Evolutionary conservation across 2,329 filamentous ascomycete species (phyloP).

Genomic region (Exophiala alcalophila): DNA sequence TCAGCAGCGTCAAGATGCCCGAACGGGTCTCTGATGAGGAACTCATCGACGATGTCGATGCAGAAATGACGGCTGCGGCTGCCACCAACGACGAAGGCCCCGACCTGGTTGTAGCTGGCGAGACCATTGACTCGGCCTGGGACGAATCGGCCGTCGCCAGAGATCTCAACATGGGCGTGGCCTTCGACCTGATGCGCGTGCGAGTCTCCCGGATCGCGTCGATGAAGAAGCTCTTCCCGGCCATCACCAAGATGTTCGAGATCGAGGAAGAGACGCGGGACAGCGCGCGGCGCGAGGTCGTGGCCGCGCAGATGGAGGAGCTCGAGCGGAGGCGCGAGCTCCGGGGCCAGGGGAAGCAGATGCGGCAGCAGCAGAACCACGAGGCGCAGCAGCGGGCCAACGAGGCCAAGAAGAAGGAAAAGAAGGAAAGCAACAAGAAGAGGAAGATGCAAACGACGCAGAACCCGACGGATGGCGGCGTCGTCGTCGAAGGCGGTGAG

Average conservation of each 20-base stretch:
- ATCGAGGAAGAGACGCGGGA: slow-evolving; percentile 33
- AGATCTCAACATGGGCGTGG: slow-evolving; percentile 55
- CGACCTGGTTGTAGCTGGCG: background rate
- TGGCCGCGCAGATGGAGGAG: slow-evolving; percentile 7
- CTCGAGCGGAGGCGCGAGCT: slow-evolving; percentile 3
- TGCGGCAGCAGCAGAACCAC: slow-evolving; percentile 10
- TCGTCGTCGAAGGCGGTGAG: background rate
- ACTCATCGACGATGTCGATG: slow-evolving; percentile 32
- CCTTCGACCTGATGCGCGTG: slow-evolving; percentile 64
- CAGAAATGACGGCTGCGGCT: slow-evolving; percentile 9
- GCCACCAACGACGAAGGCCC: slow-evolving; percentile 10
- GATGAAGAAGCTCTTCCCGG: slow-evolving; percentile 57
- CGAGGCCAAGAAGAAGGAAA: slow-evolving; percentile 20
- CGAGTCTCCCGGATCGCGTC: slow-evolving; percentile 57
- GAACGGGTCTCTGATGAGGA: slow-evolving; percentile 24
- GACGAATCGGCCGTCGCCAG: slow-evolving; percentile 19
- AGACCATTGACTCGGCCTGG: slow-evolving; percentile 6
- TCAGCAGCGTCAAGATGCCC: slow-evolving; percentile 35
- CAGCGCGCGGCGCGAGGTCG: slow-evolving; percentile 12
- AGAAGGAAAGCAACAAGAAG: slow-evolving; percentile 24
- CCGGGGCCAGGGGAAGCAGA: slow-evolving; percentile 10
- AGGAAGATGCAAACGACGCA: background rate
- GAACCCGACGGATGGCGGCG: background rate
- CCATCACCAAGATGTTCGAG: slow-evolving; percentile 53
- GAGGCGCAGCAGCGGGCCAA: slow-evolving; percentile 1